A percentile compares a stretch with the other conserved stretches of the same genome.
phyloP scores from a whole-genome alignment of 1,284 basidiomycete genomes.

The Flammula alnicola region DNA sequence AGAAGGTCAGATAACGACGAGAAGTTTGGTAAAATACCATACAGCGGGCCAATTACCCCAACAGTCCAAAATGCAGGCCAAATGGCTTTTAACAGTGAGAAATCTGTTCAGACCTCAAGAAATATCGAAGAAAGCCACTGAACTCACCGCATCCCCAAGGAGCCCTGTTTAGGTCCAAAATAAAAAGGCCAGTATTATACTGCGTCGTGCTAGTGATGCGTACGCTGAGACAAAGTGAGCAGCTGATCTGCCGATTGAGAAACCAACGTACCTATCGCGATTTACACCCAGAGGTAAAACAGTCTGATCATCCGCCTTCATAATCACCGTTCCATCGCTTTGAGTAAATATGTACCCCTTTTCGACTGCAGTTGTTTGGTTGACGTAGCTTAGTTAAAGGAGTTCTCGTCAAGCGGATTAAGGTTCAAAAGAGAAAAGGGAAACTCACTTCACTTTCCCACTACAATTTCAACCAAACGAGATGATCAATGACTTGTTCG shows the following conservation, averaged over 20 bases:
- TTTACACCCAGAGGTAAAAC: conserved; percentile 52
- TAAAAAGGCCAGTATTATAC: conserved; percentile 71
- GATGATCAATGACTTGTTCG: conserved; percentile 1
- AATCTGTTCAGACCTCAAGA: neutral
- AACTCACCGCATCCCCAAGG: conserved; percentile 74
- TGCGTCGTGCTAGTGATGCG: conserved; percentile 59
- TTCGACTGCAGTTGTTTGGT: conserved; percentile 24
- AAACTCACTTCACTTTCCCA: conserved; percentile 62
- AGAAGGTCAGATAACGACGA: neutral
- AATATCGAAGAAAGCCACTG: neutral
- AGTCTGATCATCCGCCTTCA: conserved; percentile 74
- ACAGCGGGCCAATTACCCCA: conserved; percentile 59
- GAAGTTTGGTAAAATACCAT: conserved; percentile 18
- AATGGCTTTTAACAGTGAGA: conserved; percentile 46
- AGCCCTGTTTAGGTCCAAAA: conserved; percentile 68
- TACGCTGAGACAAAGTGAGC: conserved; percentile 43
- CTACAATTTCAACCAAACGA: conserved; percentile 28
- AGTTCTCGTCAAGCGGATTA: neutral
- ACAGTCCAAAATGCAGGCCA: conserved; percentile 73
- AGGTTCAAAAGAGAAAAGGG: conserved; percentile 2
- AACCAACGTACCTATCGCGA: conserved; percentile 56
- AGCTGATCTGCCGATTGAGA: neutral
- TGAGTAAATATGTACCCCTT: conserved; percentile 46
- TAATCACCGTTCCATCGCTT: conserved; percentile 62
- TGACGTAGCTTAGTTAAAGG: conserved; percentile 23